Conservation (phyloP, 2,329 filamentous ascomycete species). For the Verticillium alfalfae region DNA sequence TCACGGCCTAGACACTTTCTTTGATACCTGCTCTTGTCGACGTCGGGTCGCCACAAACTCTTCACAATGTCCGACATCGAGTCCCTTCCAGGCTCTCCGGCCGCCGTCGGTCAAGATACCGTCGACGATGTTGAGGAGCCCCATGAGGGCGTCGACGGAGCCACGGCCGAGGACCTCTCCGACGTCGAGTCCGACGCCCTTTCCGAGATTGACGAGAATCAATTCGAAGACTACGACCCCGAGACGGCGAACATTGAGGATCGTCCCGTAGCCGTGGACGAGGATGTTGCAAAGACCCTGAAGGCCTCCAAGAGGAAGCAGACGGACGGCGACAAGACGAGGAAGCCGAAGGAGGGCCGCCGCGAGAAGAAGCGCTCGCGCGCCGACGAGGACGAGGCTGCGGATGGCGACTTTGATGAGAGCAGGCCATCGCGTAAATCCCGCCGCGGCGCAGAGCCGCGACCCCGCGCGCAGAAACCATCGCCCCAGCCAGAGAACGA, state of each 20-base stretch:
- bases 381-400: constrained; percentile 43
- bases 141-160: constrained; percentile 27
- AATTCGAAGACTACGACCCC: constrained; percentile 66
- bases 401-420: constrained; percentile 24
- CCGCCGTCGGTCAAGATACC: constrained; percentile 17
- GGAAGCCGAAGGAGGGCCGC: constrained; percentile 71
- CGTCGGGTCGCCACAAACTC: not conserved
- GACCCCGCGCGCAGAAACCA: constrained; percentile 34
- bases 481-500: constrained; percentile 63
- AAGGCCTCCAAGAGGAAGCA: constrained; percentile 64
- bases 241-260: constrained; percentile 58
- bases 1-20: not conserved
- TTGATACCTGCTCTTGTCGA: not conserved
- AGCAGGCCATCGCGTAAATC: constrained; percentile 35
- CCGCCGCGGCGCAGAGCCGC: constrained; percentile 41
- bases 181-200: constrained; percentile 56
- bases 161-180: constrained; percentile 34
- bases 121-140: constrained; percentile 17
- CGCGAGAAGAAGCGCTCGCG: constrained; percentile 60
- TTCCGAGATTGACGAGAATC: constrained; percentile 64
- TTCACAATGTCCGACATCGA: constrained; percentile 40
- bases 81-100: constrained; percentile 32
- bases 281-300: constrained; percentile 57
- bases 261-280: constrained; percentile 61
- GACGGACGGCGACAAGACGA: constrained; percentile 54